Base-by-base conservation (phyloP, 305 asterid species). In the Stenogyne calaminthoides region DNA sequence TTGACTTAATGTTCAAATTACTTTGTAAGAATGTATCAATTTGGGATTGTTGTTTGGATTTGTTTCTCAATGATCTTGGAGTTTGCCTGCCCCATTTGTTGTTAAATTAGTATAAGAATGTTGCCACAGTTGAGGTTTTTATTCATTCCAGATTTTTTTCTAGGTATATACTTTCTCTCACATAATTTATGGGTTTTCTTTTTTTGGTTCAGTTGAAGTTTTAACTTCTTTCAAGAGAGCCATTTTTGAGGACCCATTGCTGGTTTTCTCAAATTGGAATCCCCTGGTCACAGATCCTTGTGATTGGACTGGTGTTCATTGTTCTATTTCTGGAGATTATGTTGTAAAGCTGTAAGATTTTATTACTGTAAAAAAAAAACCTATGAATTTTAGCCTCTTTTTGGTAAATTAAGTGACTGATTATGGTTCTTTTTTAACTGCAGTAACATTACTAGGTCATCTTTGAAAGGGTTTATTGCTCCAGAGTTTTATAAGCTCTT, bases 371-470 rank as follows among this genome's bases (percentile, higher is more conserved):
- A 32, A 32, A 32, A n/a, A n/a, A n/a, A n/a, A 32, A 4, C 6
- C 6, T 32, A 32, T 65, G 44, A 64, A 42, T 15, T 63, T 37
- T 15, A 25, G 2, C 46, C 15, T 37, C n/a, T 19, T 18, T 11
- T 47, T 65, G 39, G 10, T 7, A 52, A 54, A 19, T 55, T 44
- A 51, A 42, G 18, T 76, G 47, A 20, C 42, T 72, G 62, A 67
- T 66, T 74, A 11, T 80, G 22, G 54, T 70, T 72, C 49, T 19
- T 20, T 66, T 77, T 12, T 37, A 39, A 68, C 57, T 78, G 87
- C 96, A 95, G 99, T 67, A 95, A 95, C 84, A 78, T 95, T 77
- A 87, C 98, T 6, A 80, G 88, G 36, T 88, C 92, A 74, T 92
- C 96, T 36, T 77, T 95, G 60, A 92, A 79, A 87, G 98, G 98